Evolutionary conservation across 2,329 filamentous ascomycete genomes (phyloP), one percentile per base, ranked within the genome.

Genomic region (Neurospora sp.): DNA sequence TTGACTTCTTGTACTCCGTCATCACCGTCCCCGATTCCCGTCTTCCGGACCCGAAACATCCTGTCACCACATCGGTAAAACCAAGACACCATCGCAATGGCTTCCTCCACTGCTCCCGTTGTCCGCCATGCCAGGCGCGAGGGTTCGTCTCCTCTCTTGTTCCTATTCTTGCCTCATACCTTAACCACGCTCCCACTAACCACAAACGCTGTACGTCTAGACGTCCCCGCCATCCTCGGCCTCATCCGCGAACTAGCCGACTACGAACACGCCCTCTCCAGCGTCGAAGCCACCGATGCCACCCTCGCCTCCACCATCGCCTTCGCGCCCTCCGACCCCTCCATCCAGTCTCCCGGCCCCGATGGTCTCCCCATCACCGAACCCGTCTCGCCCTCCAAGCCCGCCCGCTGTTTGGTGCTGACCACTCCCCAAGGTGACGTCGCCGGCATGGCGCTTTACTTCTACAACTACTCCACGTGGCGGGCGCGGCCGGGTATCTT

Each of bases 401-500:
- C 90, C 38, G 91, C 93, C 19, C 91, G 92, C 72, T 95, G 92
- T 67, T 84, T 96, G 40, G 81, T 96, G 10, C 81, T 95, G 28
- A 80, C 83, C 11, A 79, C 82, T 6, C 79, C 79, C 0, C 4
- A 12, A 0, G 39, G 39, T 3, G 19, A 6, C 2, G 46, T 57
- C 12, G 91, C 88, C 0, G 93, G 91, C 66, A 92, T 97, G 87
- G 93, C 93, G 1, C 81, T 97, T 52, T 97, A 93, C 82, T 98
- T 97, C 80, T 93, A 95, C 84, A 98, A 95, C 81, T 98, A 97
- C 82, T 93, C 90, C 77, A 97, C 95, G 0, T 98, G 96, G 96
- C 88, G 91, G 8, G 88, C 91, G n/a, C 87, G 87, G 66, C 88
- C 94, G 0, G 95, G 95, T 2, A 91, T 99, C 77, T 97, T 96